Evolutionary conservation across 2,329 filamentous ascomycete genomes (phyloP).

Genomic region (Aspergillus floridensis): DNA sequence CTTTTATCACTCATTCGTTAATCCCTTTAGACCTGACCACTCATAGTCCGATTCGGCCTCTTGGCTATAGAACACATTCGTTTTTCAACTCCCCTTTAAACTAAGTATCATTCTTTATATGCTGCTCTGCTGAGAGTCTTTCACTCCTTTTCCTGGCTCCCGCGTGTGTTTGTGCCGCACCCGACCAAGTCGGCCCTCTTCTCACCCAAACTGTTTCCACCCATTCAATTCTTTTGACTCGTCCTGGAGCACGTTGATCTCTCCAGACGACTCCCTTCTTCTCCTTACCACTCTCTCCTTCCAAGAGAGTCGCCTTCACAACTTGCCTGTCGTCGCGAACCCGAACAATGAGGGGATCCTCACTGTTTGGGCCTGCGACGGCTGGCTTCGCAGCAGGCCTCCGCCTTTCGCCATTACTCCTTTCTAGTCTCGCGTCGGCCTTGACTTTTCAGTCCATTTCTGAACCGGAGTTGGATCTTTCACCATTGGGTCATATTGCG

Average conservation of each 20-base stretch:
- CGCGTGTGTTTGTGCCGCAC: slow-evolving; percentile 12
- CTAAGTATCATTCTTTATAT: slow-evolving; percentile 11
- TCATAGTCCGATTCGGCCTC: slow-evolving; percentile 13
- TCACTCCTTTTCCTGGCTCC: slow-evolving; percentile 18
- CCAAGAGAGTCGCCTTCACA: slow-evolving; percentile 8
- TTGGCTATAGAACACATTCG: slow-evolving; percentile 12
- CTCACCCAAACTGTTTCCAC: slow-evolving; percentile 10
- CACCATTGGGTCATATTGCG: slow-evolving; percentile 74
- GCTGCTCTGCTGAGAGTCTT: slow-evolving; percentile 13
- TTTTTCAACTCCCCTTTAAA: slow-evolving; percentile 12
- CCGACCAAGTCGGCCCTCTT: slow-evolving; percentile 8
- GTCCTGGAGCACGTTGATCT: not conserved
- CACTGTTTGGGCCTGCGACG: slow-evolving; percentile 47
- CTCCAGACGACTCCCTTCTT: not conserved
- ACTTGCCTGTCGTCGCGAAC: slow-evolving; percentile 38
- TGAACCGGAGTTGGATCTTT: slow-evolving; percentile 62
- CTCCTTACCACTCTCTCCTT: not conserved
- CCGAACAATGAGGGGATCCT: slow-evolving; percentile 45
- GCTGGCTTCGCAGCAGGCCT: slow-evolving; percentile 36
- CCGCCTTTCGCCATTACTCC: slow-evolving; percentile 25
- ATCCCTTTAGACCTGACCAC: slow-evolving; percentile 18
- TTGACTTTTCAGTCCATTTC: slow-evolving; percentile 38
- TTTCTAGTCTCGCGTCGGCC: slow-evolving; percentile 26
- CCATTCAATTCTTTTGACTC: slow-evolving; percentile 6
- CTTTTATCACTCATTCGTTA: slow-evolving; percentile 33